Evolutionary conservation across 164 flowering plant genomes (phyloP).

Genomic region (Vitis riparia): DNA sequence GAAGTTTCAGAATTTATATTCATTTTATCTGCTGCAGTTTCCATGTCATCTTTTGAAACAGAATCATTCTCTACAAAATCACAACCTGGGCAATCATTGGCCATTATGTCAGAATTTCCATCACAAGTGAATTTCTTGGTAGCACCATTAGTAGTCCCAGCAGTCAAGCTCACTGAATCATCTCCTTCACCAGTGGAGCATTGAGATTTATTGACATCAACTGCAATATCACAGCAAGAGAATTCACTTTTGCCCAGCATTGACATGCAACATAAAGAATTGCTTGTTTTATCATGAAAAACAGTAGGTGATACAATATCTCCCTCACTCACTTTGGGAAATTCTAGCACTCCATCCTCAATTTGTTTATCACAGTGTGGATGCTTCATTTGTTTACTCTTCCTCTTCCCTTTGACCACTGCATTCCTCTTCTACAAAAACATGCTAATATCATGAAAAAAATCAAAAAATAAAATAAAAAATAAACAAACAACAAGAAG

Average conservation of each 20-base stretch:
- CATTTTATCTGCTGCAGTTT: slow-evolving; percentile 6
- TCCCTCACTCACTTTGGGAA: slow-evolving; percentile 36
- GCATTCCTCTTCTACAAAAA: slow-evolving; percentile 39
- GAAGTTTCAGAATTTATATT: slow-evolving; percentile 18
- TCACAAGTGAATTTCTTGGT: slow-evolving; percentile 16
- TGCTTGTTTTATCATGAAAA: slow-evolving; percentile 29
- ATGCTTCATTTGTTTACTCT: slow-evolving; percentile 26
- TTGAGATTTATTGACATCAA: slow-evolving; percentile 16
- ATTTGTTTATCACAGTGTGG: slow-evolving; percentile 11
- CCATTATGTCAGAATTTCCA: slow-evolving; percentile 16
- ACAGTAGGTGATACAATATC: slow-evolving; percentile 33
- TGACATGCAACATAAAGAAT: slow-evolving; percentile 30
- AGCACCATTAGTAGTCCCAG: slow-evolving; percentile 9
- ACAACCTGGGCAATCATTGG: slow-evolving; percentile 1
- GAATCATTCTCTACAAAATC: neutral
- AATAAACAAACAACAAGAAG: neutral
- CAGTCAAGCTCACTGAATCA: slow-evolving; percentile 17
- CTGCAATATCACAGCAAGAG: slow-evolving; percentile 43
- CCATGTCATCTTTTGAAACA: slow-evolving; percentile 15
- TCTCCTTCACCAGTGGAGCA: slow-evolving; percentile 17
- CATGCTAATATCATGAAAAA: neutral
- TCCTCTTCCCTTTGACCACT: slow-evolving; percentile 39
- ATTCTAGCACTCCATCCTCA: slow-evolving; percentile 20
- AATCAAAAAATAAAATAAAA: neutral
- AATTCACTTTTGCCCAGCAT: slow-evolving; percentile 31